Percentiles rank a stretch among this genome's conserved stretches.
Evolutionary conservation across 108 stramenopile genomes (phyloP).

Genomic region (Ochromonas danica): DNA sequence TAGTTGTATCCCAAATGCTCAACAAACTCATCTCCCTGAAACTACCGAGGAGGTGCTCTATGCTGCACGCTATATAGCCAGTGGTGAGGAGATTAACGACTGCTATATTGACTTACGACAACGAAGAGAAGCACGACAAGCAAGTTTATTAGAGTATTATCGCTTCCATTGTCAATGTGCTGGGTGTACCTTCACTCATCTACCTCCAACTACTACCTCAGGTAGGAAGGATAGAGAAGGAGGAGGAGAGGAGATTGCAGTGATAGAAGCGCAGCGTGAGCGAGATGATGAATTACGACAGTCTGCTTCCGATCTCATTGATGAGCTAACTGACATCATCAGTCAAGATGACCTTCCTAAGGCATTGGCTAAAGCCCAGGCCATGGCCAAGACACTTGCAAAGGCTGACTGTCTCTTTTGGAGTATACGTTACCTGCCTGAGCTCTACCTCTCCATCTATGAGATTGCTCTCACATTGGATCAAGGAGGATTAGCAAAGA

Average conservation of each 20-base stretch:
- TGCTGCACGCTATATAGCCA: slow-evolving; percentile 18
- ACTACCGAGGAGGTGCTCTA: slow-evolving; percentile 32
- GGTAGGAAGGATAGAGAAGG: too few relatives aligned
- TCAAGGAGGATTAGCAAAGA: not conserved
- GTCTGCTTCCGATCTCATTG: not conserved
- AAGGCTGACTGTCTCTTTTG: not conserved
- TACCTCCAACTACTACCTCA: not conserved
- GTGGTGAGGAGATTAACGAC: slow-evolving; percentile 32
- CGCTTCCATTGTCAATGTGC: slow-evolving; percentile 26
- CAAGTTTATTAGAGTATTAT: slow-evolving; percentile 22
- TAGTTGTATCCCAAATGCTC: slow-evolving; percentile 22
- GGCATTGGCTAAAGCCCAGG: not conserved
- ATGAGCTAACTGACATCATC: not conserved
- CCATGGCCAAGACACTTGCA: not conserved
- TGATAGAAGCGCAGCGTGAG: slow-evolving; percentile 11
- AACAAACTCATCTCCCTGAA: slow-evolving; percentile 32
- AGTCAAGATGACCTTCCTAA: not conserved
- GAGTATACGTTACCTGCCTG: slow-evolving; percentile 23
- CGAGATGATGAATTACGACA: not conserved
- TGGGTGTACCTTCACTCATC: not conserved
- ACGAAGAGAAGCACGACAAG: not conserved
- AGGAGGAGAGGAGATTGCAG: not conserved
- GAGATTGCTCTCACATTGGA: not conserved
- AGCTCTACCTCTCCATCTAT: not conserved
- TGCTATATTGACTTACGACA: slow-evolving; percentile 33